These are phyloP conservation scores for Fusarium coffeatum DNA, from an alignment of 2,329 filamentous ascomycete species.

Conservation along the genomic window DNA sequence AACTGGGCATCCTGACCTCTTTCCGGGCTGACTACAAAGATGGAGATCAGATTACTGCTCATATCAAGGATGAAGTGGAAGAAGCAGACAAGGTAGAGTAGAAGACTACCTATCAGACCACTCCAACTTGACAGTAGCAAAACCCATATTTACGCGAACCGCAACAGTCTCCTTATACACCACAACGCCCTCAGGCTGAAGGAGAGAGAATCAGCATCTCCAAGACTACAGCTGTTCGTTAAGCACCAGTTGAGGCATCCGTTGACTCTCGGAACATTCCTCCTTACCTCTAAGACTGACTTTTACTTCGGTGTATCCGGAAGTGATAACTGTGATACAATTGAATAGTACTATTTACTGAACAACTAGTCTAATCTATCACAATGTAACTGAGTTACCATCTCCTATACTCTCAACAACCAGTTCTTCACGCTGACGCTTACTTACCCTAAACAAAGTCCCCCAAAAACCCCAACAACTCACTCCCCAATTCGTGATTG, in stretches of 20 bases:
- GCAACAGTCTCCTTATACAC: not conserved
- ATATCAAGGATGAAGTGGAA: too few species aligned
- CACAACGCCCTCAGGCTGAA: not conserved
- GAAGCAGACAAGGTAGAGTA: too few species aligned
- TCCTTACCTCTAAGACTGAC: not conserved
- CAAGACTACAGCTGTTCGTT: not conserved
- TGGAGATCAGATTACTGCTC: not conserved
- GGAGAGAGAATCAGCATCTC: not conserved
- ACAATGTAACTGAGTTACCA: not conserved
- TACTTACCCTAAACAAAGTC: not conserved
- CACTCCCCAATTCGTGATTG: slow-evolving; percentile 1
- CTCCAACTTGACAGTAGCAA: not conserved
- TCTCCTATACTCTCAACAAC: not conserved
- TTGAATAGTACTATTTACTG: too few species aligned
- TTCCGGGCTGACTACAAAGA: not conserved
- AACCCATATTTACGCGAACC: not conserved
- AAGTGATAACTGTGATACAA: too few species aligned
- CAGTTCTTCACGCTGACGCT: not conserved
- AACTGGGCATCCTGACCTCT: not conserved
- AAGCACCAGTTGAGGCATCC: not conserved
- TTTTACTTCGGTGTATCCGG: too few species aligned
- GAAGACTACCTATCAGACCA: not conserved
- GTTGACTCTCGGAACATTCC: not conserved
- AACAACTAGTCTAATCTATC: too few species aligned
- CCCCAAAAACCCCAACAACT: not conserved